Percentiles rank a stretch among this genome's conserved stretches.
Evolutionary conservation across 306 rosid genomes (phyloP).

Genomic region (Crataegus laevigata): DNA sequence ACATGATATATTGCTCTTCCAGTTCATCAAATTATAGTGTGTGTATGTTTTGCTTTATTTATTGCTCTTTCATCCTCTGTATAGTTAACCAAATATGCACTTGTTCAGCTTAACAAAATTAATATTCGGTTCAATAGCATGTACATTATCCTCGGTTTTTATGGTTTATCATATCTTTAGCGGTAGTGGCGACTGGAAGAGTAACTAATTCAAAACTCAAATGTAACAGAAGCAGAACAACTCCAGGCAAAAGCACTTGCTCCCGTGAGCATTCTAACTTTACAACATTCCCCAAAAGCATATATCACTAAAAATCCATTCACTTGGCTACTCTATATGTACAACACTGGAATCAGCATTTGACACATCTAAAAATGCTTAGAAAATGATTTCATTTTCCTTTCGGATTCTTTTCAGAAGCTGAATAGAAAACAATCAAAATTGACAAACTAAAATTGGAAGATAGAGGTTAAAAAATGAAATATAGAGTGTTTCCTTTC

Average conservation of each 20-base stretch:
- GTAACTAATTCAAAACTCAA: not conserved
- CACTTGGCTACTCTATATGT: not conserved
- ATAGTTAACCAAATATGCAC: not conserved
- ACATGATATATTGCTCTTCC: not conserved
- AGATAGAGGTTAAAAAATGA: not conserved
- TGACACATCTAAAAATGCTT: no score
- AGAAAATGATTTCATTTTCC: not conserved
- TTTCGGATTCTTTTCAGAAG: not conserved
- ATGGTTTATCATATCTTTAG: not conserved
- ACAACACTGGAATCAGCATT: not conserved
- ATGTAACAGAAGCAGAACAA: not conserved
- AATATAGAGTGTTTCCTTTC: not conserved
- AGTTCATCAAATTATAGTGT: not conserved
- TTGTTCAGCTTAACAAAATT: not conserved
- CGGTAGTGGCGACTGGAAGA: not conserved
- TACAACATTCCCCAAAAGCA: no score
- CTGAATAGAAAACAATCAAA: not conserved
- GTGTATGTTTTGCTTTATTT: not conserved
- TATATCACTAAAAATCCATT: no score
- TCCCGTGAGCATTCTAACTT: no score
- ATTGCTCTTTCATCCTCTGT: not conserved
- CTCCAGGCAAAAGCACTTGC: not conserved
- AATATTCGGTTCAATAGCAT: not conserved
- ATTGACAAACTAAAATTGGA: not conserved
- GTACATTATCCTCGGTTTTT: not conserved